Base-by-base conservation (phyloP, 2,329 filamentous ascomycete species). In the Daldinia sp. region DNA sequence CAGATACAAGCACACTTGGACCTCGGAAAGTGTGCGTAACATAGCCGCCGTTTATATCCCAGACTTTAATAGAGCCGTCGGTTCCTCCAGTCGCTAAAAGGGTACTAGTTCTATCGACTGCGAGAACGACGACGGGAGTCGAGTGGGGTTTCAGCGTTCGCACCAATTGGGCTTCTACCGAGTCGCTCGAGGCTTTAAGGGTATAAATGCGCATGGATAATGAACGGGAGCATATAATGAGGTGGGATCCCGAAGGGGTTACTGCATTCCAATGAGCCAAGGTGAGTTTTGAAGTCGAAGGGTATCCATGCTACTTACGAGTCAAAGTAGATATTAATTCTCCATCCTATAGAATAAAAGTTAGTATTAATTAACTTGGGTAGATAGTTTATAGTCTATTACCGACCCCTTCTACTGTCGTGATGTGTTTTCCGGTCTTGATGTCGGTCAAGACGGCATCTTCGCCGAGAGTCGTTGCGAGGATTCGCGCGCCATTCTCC, bases 11-110 rank as follows among this genome's bases (percentile, higher is more conserved):
- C 8, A 95, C 94, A 62, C 93, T 93, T 58, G 96, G 94, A 1
- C 94, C 94, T 70, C 94, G 91, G 77, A 99, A 96, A 0, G 93
- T 97, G 77, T 99, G 95, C 25, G 96, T 99, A 29, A 93, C 88
- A 77, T 91, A 98, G 19, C 95, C 95, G 43, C 90, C 92, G 50
- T 85, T 83, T 62, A 99, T 93, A 78, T 99, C 95, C 94, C 94
- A 99, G 53, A 99, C 90, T 77, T 99, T 99, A 71, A 98, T 92
- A 0, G 91, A 87, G 21, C 95, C 95, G 74, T 99, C 95, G 3
- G 95, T 94, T 49, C 92, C 92, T 66, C 96, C 95, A 13, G 94
- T 98, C 13, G 94, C 95, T 41, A 99, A 83, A 10, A 99, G 82
- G 1, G 94, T 96, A 72, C 94, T 91, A 1, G 94, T 97, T 55